These are phyloP conservation scores for Wickerhamiella pararugosa DNA, from an alignment of 1,139 yeast species.

Conservation along the genomic window DNA sequence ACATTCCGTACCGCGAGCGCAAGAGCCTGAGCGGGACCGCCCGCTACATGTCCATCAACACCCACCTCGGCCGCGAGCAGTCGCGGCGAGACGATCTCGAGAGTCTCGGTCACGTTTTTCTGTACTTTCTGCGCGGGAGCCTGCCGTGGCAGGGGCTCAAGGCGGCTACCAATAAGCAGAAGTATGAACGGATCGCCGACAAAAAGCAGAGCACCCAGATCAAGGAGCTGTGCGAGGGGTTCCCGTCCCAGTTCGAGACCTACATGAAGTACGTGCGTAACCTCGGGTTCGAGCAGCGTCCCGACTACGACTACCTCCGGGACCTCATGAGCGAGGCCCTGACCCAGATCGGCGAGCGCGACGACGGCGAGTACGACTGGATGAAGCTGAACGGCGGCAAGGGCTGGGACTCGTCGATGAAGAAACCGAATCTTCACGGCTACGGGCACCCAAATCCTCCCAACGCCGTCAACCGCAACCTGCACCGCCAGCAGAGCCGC, in stretches of 20 bases:
- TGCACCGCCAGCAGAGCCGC: neutral
- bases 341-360: slow-evolving; percentile 49
- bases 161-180: slow-evolving; percentile 88
- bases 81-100: slow-evolving; percentile 88
- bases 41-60: slow-evolving; percentile 89
- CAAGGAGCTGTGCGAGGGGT: slow-evolving; percentile 57
- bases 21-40: slow-evolving; percentile 92
- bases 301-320: slow-evolving; percentile 72
- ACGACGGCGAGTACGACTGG: slow-evolving; percentile 87
- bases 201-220: slow-evolving; percentile 76
- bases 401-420: slow-evolving; percentile 78
- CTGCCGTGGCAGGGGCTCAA: slow-evolving; percentile 97
- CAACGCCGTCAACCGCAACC: slow-evolving; percentile 8
- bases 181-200: slow-evolving; percentile 89
- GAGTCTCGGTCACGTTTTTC: slow-evolving; percentile 84
- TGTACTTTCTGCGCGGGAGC: slow-evolving; percentile 79
- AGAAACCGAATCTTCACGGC: slow-evolving; percentile 82
- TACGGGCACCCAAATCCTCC: slow-evolving; percentile 62
- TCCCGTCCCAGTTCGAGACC: slow-evolving; percentile 74
- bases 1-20: slow-evolving; percentile 87
- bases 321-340: slow-evolving; percentile 57
- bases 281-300: slow-evolving; percentile 76
- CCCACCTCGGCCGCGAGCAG: slow-evolving; percentile 92
- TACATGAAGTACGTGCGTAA: slow-evolving; percentile 68
- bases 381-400: slow-evolving; percentile 76